Base-by-base conservation (phyloP, 768 basidiomycete species). In the Phanerodontia chrysosporium region DNA sequence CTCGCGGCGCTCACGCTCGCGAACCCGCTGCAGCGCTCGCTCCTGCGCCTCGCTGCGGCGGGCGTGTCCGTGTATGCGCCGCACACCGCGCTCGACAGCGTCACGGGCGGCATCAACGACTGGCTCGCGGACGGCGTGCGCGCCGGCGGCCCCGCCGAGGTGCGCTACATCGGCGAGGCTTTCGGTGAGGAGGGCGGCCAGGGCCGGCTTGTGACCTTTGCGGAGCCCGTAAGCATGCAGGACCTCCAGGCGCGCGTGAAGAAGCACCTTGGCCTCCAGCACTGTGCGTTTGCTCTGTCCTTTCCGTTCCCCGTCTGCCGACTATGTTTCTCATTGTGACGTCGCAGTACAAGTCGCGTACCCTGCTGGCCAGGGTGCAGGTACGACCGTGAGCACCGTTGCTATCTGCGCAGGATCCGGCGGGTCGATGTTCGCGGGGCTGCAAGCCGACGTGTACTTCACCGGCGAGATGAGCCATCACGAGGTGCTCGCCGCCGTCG, bases 381-480 rank as follows among this genome's bases (percentile, higher is more conserved):
- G 16, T 18, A 18, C 39, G 6, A 59, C 60, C 58, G 71, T 79
- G 65, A 71, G 62, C 66, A 89, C 85, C 28, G 81, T 97, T 58
- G 95, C 91, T 53, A 87, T 98, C 60, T 97, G 95, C 72, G 95
- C 95, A 35, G 96, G 96, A 35, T 87, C 89, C 28, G 95, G 94
- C 51, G 89, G 83, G 1, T 87, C 87, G 45, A 78, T 95, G 70
- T 80, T 98, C 49, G 72, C 78, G 21, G 86, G 83, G 51, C 78
- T 83, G 39, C 73, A 82, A 48, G 95, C 94, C 39, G 95, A 97
- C 71, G 82, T 95, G 25, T 93, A 90, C 71, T 79, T 95, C 66
- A 98, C 96, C 2, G 96, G 96, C 9, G 94, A 98, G 75, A 91
- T 95, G 90, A 71, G 81, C 21, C 95, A 96, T 73, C 95, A 97